Conservation (phyloP, 2,329 filamentous ascomycete genomes). For the Fusarium irregulare region DNA sequence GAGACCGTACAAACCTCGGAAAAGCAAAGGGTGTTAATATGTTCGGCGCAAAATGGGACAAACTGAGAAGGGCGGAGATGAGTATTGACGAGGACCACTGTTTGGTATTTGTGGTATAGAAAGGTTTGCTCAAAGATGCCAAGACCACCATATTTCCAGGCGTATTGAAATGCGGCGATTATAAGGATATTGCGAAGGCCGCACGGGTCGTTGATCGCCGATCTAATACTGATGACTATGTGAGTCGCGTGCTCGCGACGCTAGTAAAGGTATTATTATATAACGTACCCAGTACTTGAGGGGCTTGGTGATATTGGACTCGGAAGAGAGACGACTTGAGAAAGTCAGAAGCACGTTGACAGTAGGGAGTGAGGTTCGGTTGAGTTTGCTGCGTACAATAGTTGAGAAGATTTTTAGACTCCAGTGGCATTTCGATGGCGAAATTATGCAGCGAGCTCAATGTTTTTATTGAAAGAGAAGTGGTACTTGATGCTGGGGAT, state of each 20-base stretch:
- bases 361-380: neutral
- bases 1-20: neutral
- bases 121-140: neutral
- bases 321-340: neutral
- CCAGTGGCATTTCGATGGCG: neutral
- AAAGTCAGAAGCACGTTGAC: neutral
- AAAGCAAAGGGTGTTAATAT: neutral
- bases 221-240: neutral
- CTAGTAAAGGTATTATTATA: neutral
- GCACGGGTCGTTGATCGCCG: neutral
- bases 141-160: neutral
- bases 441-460: neutral
- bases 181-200: neutral
- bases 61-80: neutral
- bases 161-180: neutral
- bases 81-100: neutral
- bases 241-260: neutral
- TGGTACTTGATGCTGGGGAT: neutral
- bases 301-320: neutral
- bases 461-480: neutral
- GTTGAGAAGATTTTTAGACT: neutral
- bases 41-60: neutral
- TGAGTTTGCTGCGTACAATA: neutral
- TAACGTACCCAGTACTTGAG: neutral
- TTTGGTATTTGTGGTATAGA: neutral